Base-by-base conservation (phyloP, 2,329 filamentous ascomycete species). In the Botrytis squamosa region DNA sequence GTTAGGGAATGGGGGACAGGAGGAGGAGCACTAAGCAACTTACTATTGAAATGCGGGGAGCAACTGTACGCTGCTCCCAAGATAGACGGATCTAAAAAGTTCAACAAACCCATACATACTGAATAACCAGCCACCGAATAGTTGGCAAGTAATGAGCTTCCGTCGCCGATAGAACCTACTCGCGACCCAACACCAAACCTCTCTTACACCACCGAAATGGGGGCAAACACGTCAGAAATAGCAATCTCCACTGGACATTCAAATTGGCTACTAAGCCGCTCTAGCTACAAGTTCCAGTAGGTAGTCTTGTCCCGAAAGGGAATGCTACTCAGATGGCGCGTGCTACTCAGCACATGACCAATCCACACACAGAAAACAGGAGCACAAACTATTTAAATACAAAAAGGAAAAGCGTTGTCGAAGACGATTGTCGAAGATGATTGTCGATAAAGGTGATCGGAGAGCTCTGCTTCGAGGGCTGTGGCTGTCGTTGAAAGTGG, bases 71-170 rank as follows among this genome's bases (percentile, higher is more conserved):
- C 49, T 69, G 66, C 66, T 57, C 66, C 66, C 66, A 69, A 42
- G 36, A 69, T 69, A 44, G 36, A n/a, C 49, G 49, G 22, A 69
- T 69, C 66, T 29, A 25, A 33, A 38, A 69, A 69, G 66, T 69
- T 57, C 38, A 69, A 69, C 49, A 69, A 69, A 18, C 25, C 38
- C 66, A 69, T 68, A 57, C 49, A 68, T 69, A 33, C 66, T 69
- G 66, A 20, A 69, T 25, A 57, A 42, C 49, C 66, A 69, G n/a
- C 49, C 36, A 33, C 38, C n/a, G 49, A 69, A 59, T 69, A 44
- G 49, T 69, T 33, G 52, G 55, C 66, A 69, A 22, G 29, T 22
- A 57, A 69, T 42, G 38, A 44, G 66, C 49, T 57, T 69, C 66
- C 49, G 10, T 9, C 49, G 66, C 49, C 66, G 66, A 57, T 57